Base-by-base conservation (phyloP, 352 stramenopile genomes). In the Hyaloperonospora arabidopsidis region DNA sequence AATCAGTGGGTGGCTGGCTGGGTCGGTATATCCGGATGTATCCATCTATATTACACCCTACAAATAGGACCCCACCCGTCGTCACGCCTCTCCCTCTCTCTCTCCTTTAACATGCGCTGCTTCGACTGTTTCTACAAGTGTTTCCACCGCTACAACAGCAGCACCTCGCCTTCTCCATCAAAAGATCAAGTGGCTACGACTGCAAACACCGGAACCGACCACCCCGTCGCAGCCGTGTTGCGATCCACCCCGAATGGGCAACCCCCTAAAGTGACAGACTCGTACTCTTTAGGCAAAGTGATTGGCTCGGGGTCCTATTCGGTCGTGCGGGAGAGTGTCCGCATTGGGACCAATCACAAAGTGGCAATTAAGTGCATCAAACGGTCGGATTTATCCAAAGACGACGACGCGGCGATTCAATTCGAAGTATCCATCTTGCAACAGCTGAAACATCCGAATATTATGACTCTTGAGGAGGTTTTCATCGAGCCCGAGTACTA, bases 281-380 rank as follows among this genome's bases (percentile, higher is more conserved):
- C 67, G 21, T 93, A 91, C 61, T 74, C 70, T 23, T 57, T 93
- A 25, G 81, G 81, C 52, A 86, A 84, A 58, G 76, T 87, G 41
- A 88, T 97, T 49, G 89, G 89, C 52, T 90, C 80, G 13, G 89
- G 89, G 14, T 90, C 86, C 22, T 97, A 94, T 70, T 93, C 85
- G 34, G 81, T 96, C 25, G 89, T 97, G 43, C 82, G 85, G 19
- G 76, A 87, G 47, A 83, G 72, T 38, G 79, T 89, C 49, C 67
- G 91, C 65, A 95, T 90, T 52, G 68, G 65, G 28, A 84, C 65
- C 15, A 86, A 89, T 40, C 68, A 84, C 19, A 86, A 89, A 55
- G 91, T 89, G 56, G 89, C 89, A 14, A 89, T 97, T 67, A 97
- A 96, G 58, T 86, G 77, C 59, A 87, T 96, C 18, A 86, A 95